phyloP scores from a whole-genome alignment of 257 asterid genomes.

The Nemophila menziesii region DNA sequence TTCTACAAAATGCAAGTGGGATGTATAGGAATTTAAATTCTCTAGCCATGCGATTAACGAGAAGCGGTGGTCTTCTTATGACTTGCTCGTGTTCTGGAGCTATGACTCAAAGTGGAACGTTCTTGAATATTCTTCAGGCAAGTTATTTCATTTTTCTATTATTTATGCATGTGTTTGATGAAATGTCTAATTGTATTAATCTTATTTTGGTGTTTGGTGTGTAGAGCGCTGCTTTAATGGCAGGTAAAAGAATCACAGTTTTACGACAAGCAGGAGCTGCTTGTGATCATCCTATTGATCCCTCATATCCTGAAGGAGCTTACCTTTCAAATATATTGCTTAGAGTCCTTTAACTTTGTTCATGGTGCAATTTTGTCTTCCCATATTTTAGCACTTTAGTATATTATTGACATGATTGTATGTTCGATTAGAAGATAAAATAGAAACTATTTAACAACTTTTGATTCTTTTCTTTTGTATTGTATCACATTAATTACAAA shows the following conservation, averaged over 20 bases:
- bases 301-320: conserved; percentile 76
- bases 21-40: conserved; percentile 89
- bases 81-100: conserved; percentile 99
- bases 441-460: too few species aligned
- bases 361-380: too few species aligned
- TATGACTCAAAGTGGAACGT: conserved; percentile 89
- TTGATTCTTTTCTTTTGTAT: too few species aligned
- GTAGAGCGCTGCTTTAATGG: conserved; percentile 82
- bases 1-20: conserved; percentile 78
- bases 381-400: too few species aligned
- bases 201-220: neutral
- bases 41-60: conserved; percentile 80
- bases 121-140: conserved; percentile 70
- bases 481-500: too few species aligned
- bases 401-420: too few species aligned
- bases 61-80: conserved; percentile 79
- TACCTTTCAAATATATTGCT: conserved; percentile 71
- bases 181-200: neutral
- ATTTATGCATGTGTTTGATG: conserved; percentile 1
- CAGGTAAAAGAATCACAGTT: conserved; percentile 61
- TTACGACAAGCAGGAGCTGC: conserved; percentile 81
- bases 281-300: conserved; percentile 78
- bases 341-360: conserved; percentile 34
- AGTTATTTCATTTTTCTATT: conserved; percentile 14
- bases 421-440: too few species aligned